Percentiles rank a stretch among this genome's conserved stretches.
Evolutionary conservation across 83 land plant genomes (phyloP).

Genomic region (Picea abies): DNA sequence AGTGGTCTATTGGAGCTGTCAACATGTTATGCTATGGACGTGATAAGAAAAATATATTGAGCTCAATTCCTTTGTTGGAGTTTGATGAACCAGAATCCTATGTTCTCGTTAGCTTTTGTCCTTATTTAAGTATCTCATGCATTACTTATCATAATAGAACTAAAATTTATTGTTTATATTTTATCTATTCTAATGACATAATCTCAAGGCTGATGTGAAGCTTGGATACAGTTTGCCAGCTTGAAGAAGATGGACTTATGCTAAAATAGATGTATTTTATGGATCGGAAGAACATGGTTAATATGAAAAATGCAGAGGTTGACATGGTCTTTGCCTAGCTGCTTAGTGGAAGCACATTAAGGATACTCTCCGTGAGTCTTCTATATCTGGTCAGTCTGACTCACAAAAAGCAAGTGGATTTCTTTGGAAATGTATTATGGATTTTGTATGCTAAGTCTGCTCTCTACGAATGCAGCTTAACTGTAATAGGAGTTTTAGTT

Average conservation of each 20-base stretch:
- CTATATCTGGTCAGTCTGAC: neutral
- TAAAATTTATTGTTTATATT: neutral
- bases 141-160: neutral
- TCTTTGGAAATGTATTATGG: neutral
- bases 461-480: neutral
- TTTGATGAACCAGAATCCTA: constrained; percentile 3
- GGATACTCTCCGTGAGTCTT: neutral
- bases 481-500: constrained; percentile 7
- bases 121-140: neutral
- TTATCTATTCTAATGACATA: constrained; percentile 8
- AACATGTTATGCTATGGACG: neutral
- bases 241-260: constrained; percentile 10
- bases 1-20: neutral
- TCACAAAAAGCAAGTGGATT: neutral
- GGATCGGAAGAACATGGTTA: neutral
- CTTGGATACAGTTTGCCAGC: constrained; percentile 20
- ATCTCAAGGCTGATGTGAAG: constrained; percentile 14
- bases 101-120: neutral
- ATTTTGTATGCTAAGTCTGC: neutral
- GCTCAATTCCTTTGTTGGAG: neutral
- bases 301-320: neutral
- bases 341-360: neutral
- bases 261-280: constrained; percentile 1
- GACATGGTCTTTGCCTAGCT: constrained; percentile 1
- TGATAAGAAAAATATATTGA: neutral